Conservation (phyloP, 2,329 filamentous ascomycete species). For the Colletotrichum sp. region DNA sequence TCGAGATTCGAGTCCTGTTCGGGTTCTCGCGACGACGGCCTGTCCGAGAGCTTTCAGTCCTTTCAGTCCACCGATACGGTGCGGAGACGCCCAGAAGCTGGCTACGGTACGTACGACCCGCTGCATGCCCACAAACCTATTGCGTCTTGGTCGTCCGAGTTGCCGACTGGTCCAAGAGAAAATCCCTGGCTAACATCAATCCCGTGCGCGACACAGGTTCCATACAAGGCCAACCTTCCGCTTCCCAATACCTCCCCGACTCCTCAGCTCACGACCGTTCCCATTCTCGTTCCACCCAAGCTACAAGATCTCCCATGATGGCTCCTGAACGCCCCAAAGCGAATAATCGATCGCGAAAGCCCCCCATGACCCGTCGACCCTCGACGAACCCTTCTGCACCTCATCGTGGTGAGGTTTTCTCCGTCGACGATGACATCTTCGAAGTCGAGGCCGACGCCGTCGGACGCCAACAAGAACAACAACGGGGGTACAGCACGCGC, state of each 20-base stretch:
- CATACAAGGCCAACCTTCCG: conserved; percentile 17
- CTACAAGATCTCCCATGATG: conserved; percentile 50
- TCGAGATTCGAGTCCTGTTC: conserved; percentile 37
- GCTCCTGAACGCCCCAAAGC: conserved; percentile 54
- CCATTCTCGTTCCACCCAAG: conserved; percentile 35
- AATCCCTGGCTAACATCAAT: conserved; percentile 13
- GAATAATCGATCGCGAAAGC: conserved; percentile 68
- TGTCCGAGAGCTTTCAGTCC: conserved; percentile 62
- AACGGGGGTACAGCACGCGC: conserved; percentile 32
- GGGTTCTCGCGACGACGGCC: conserved; percentile 44
- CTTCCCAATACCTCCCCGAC: conserved; percentile 36
- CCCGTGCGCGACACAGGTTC: conserved; percentile 13
- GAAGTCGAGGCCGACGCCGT: conserved; percentile 75
- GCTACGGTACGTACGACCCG: conserved; percentile 55
- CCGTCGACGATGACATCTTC: conserved; percentile 83
- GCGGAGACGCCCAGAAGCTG: conserved; percentile 59
- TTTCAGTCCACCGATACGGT: conserved; percentile 66
- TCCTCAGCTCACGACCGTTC: conserved; percentile 42
- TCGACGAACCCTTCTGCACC: conserved; percentile 76
- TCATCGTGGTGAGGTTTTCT: conserved; percentile 85
- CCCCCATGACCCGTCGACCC: conserved; percentile 72
- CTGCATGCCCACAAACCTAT: conserved; percentile 19
- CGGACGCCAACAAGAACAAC: conserved; percentile 46
- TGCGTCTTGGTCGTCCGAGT: conserved; percentile 13
- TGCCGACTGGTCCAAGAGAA: conserved; percentile 13